Conservation (phyloP, 202 grass and related monocot species). For the Musa balbisiana region DNA sequence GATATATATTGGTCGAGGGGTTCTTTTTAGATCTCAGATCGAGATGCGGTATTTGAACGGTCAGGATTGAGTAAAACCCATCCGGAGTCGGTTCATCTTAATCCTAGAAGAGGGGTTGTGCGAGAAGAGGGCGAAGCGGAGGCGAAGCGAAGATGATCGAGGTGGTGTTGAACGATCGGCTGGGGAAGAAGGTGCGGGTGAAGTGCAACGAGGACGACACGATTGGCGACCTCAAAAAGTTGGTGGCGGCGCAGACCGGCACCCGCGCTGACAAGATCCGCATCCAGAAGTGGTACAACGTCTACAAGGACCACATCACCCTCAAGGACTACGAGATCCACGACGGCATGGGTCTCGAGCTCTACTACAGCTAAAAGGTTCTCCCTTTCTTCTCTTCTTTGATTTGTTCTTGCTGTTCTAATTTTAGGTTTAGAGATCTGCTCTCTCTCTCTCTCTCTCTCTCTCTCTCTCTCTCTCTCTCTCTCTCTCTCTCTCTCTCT, state of each 20-base stretch:
- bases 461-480: too few species aligned
- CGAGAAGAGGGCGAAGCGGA: too few species aligned
- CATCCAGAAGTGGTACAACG: constrained; percentile 99
- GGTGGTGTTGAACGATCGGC: constrained; percentile 91
- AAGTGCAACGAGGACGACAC: constrained; percentile 99
- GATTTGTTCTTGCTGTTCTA: neutral
- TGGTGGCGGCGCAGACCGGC: constrained; percentile 91
- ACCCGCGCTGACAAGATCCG: constrained; percentile 89
- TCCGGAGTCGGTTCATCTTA: too few species aligned
- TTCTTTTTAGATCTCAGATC: too few species aligned
- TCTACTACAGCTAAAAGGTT: constrained; percentile 78
- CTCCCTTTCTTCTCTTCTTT: neutral
- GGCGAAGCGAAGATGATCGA: constrained; percentile 63
- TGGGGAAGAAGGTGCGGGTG: constrained; percentile 98
- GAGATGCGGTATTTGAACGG: too few species aligned
- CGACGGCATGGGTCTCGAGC: constrained; percentile 97
- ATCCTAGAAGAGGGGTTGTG: too few species aligned
- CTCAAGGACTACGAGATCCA: constrained; percentile 97
- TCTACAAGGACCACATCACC: constrained; percentile 99
- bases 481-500: neutral
- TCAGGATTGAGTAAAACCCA: too few species aligned
- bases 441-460: neutral
- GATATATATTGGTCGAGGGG: too few species aligned
- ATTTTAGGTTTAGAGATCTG: neutral
- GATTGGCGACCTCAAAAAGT: constrained; percentile 97